phyloP scores from a whole-genome alignment of 2,329 filamentous ascomycete genomes.

The Xylariomycetidae sp. region DNA sequence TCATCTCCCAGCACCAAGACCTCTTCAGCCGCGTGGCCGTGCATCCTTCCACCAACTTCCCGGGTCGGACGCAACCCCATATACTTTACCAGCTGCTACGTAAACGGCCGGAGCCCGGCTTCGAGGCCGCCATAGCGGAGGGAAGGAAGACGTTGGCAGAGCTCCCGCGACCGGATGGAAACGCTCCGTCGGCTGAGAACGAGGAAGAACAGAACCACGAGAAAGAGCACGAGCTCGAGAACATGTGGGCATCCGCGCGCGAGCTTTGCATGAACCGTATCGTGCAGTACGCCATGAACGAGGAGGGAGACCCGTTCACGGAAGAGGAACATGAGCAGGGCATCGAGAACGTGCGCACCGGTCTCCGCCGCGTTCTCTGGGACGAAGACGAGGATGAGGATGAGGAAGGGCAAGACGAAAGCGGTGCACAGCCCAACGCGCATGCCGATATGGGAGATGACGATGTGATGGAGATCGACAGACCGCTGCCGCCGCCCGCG shows the following conservation, averaged over 20 bases:
- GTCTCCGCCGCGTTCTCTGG: constrained; percentile 52
- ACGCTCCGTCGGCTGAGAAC: not conserved
- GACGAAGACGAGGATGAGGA: constrained; percentile 51
- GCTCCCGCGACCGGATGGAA: not conserved
- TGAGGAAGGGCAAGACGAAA: constrained; percentile 44
- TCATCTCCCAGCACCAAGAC: constrained; percentile 58
- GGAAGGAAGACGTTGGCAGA: constrained; percentile 41
- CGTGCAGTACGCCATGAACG: constrained; percentile 32
- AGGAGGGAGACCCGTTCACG: constrained; percentile 63
- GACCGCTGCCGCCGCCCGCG: constrained; percentile 22
- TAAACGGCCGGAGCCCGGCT: constrained; percentile 75
- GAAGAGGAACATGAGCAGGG: constrained; percentile 53
- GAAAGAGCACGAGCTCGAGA: constrained; percentile 33
- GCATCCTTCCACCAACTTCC: constrained; percentile 72
- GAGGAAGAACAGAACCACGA: constrained; percentile 10
- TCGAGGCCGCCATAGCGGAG: constrained; percentile 66
- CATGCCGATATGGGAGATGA: constrained; percentile 14
- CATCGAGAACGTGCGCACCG: constrained; percentile 65
- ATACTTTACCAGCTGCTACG: constrained; percentile 66
- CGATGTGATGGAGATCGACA: constrained; percentile 27
- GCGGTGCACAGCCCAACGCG: constrained; percentile 6
- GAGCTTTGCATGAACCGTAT: constrained; percentile 27
- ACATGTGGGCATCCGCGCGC: constrained; percentile 31
- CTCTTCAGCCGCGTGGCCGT: constrained; percentile 65
- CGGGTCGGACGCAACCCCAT: constrained; percentile 59